Base-by-base conservation (phyloP, 2,329 filamentous ascomycete genomes). In the Fonsecaea pugnacius region DNA sequence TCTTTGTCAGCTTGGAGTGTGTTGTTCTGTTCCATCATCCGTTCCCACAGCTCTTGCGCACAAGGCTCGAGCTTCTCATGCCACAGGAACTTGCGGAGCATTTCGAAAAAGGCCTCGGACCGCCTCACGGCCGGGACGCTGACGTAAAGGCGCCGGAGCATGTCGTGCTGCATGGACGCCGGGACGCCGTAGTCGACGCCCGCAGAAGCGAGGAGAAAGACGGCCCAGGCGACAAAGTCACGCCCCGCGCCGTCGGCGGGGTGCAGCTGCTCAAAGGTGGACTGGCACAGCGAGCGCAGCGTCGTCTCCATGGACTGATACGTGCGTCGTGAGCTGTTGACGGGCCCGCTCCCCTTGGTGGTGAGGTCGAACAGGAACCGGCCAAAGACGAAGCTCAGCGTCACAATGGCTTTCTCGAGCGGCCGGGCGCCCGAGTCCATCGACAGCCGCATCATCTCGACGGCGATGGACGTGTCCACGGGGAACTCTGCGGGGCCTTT, bases 371-470 rank as follows among this genome's bases (percentile, higher is more conserved):
- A 4, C 8, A 61, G 38, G 30, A 54, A 30, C 16, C 51, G 30
- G 4, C 35, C 38, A 27, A 61, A 61, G n/a, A 54, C 30, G 27
- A 54, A 55, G 18, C 35, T 46, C n/a, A 61, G 51, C 30, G 33
- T 24, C 12, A 55, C 51, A 3, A 61, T 21, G 50, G 50, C 38
- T 16, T 55, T 40, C 51, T 61, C 58, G 18, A 61, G 51, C 2
- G 35, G 14, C 12, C 18, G 21, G 32, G 36, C 58, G 36, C 35
- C 12, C 16, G 58, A 21, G 16, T 48, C 36, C 58, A 61, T 54
- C 3, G 58, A 61, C 51, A 61, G 21, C 12, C 58, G 58, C 58
- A 61, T 61, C 36, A 61, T 54, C 38, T 61, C 58, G 7, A 61
- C 51, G 3, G 51, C 58, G 33, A 61, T 61, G 4, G 58, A 54